Conservation (phyloP, 2,329 filamentous ascomycete species). For the Aureobasidium sp. region DNA sequence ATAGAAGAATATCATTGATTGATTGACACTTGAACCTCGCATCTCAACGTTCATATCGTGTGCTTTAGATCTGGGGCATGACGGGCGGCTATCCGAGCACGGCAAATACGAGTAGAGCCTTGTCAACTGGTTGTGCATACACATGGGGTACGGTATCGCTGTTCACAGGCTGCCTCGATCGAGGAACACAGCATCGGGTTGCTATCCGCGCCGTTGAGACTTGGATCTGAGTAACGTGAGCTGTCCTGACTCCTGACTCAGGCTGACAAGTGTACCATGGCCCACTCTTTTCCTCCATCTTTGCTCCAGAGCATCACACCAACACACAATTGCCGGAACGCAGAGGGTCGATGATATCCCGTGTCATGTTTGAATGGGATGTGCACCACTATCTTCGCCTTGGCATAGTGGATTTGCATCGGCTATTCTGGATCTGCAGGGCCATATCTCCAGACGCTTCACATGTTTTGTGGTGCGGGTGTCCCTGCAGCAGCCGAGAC, state of each 20-base stretch:
- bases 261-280: not conserved
- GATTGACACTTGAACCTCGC: not conserved
- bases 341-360: not conserved
- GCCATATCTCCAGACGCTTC: conserved; percentile 2
- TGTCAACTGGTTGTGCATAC: not conserved
- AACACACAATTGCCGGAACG: not conserved
- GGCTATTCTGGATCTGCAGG: not conserved
- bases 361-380: conserved; percentile 2
- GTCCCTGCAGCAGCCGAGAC: conserved; percentile 7
- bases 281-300: not conserved
- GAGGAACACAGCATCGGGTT: conserved; percentile 3
- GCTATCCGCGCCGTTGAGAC: conserved; percentile 4
- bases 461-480: not conserved
- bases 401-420: not conserved
- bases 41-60: not conserved
- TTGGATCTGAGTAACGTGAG: conserved; percentile 1
- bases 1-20: not conserved
- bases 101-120: not conserved
- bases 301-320: not conserved
- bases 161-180: not conserved
- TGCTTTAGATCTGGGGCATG: not conserved
- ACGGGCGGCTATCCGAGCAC: not conserved
- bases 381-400: not conserved
- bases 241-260: not conserved
- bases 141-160: not conserved